Percentiles rank a stretch among this genome's conserved stretches.
Conservation (phyloP, 2,329 filamentous ascomycete genomes). For the Fusarium pseudonygamai region DNA sequence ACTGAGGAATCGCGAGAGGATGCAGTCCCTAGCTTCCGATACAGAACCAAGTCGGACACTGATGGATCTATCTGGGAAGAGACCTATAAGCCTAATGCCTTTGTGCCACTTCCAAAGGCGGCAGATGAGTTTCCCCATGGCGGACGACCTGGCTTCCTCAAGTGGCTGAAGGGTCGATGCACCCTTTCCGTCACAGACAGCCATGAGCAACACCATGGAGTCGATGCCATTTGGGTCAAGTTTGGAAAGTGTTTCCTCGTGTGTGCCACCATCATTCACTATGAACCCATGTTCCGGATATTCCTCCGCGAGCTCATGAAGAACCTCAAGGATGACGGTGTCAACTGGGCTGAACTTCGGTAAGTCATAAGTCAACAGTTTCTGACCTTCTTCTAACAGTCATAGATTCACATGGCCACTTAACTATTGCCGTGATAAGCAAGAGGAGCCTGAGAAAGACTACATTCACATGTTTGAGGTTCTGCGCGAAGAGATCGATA, state of each 20-base stretch:
- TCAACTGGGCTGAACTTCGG: constrained; percentile 84
- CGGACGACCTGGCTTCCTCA: constrained; percentile 75
- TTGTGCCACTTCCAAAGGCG: constrained; percentile 67
- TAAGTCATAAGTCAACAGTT: constrained; percentile 37
- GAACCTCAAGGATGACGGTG: constrained; percentile 80
- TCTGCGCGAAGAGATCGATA: constrained; percentile 79
- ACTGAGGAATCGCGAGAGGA: constrained; percentile 62
- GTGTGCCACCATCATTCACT: constrained; percentile 79
- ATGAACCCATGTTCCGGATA: constrained; percentile 86
- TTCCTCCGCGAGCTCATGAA: constrained; percentile 78
- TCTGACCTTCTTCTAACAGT: constrained; percentile 7
- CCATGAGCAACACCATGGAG: constrained; percentile 81
- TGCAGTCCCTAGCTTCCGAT: constrained; percentile 70
- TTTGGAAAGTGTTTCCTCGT: constrained; percentile 80
- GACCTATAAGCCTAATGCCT: constrained; percentile 67
- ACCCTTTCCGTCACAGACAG: constrained; percentile 78
- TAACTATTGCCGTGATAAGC: constrained; percentile 72
- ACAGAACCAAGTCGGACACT: constrained; percentile 56
- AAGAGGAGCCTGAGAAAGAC: constrained; percentile 72
- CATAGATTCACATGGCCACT: constrained; percentile 74
- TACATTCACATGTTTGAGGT: constrained; percentile 76
- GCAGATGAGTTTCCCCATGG: constrained; percentile 80
- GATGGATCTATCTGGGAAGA: constrained; percentile 71
- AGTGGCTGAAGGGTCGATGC: constrained; percentile 79
- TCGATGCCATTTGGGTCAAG: constrained; percentile 86